Percentiles rank a stretch among this genome's conserved stretches.
Conservation (phyloP, 2,329 filamentous ascomycete species). For the Beauveria pseudobassiana region DNA sequence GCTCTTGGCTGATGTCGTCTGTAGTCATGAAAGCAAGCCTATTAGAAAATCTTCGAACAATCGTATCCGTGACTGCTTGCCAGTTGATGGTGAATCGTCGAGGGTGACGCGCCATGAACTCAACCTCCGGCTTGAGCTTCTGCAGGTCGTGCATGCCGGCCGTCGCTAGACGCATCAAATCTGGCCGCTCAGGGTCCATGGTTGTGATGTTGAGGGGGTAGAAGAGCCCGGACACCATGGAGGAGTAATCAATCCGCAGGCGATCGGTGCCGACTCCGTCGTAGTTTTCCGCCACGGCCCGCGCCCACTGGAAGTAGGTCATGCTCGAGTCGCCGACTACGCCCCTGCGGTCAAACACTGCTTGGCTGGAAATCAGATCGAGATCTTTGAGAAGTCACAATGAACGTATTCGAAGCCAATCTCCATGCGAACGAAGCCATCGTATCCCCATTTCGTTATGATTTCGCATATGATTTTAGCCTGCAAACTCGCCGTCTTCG, state of each 20-base stretch:
- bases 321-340: conserved; percentile 20
- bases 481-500: conserved; percentile 41
- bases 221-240: conserved; percentile 44
- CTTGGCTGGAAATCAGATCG: conserved; percentile 26
- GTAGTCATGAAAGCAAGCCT: conserved; percentile 38
- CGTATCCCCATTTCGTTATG: conserved; percentile 46
- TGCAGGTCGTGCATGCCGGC: conserved; percentile 24
- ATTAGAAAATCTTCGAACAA: conserved; percentile 54
- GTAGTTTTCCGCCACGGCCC: conserved; percentile 37
- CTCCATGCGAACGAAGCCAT: conserved; percentile 61
- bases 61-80: conserved; percentile 59
- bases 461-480: conserved; percentile 50
- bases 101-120: conserved; percentile 30
- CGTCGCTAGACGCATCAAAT: conserved; percentile 26
- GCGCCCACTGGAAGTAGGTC: conserved; percentile 30
- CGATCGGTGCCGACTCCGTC: conserved; percentile 36
- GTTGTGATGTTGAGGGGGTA: conserved; percentile 44
- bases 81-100: conserved; percentile 42
- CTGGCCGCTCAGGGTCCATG: conserved; percentile 24
- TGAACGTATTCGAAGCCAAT: conserved; percentile 64
- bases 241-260: conserved; percentile 38
- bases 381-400: conserved; percentile 50
- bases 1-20: conserved; percentile 18
- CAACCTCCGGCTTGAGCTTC: conserved; percentile 36
- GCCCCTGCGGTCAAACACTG: conserved; percentile 16